These are phyloP conservation scores for Mollisia scopiformis DNA, from an alignment of 2,329 filamentous ascomycete genomes.

Conservation along the genomic window DNA sequence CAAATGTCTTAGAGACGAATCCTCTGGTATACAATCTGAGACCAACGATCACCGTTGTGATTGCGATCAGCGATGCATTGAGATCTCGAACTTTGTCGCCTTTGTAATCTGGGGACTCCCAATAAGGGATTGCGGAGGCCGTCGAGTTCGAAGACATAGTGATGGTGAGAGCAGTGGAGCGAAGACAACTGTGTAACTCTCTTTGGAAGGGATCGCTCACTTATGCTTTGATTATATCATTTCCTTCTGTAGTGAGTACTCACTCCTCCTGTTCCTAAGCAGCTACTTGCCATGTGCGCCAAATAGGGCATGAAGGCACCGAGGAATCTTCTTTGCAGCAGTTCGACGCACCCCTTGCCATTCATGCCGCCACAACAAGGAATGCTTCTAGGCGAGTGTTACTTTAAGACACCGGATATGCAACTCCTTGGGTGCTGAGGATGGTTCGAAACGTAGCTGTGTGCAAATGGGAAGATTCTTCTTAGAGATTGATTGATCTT, in stretches of 20 bases:
- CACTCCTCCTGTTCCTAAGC: too few relatives aligned
- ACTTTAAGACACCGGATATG: background rate
- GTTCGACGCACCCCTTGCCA: background rate
- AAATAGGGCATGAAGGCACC: background rate
- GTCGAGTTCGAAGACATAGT: background rate
- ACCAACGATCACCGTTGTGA: slow-evolving; percentile 34
- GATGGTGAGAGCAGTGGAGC: background rate
- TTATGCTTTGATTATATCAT: background rate
- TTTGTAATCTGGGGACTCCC: slow-evolving; percentile 6
- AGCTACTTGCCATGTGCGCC: background rate
- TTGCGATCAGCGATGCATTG: slow-evolving; percentile 31
- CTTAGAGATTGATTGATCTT: background rate
- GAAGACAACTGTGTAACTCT: too few relatives aligned
- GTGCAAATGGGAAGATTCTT: background rate
- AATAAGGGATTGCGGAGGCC: background rate
- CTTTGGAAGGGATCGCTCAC: background rate
- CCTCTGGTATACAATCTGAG: slow-evolving; percentile 34
- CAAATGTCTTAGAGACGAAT: slow-evolving; percentile 35
- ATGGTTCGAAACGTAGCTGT: background rate
- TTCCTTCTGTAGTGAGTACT: background rate
- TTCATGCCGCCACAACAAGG: background rate
- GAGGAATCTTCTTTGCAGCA: background rate
- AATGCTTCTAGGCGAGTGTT: background rate
- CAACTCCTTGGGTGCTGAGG: background rate
- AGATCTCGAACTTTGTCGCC: slow-evolving; percentile 15